Base-by-base conservation (phyloP, 2,329 filamentous ascomycete species). In the Sclerotinia minor region DNA sequence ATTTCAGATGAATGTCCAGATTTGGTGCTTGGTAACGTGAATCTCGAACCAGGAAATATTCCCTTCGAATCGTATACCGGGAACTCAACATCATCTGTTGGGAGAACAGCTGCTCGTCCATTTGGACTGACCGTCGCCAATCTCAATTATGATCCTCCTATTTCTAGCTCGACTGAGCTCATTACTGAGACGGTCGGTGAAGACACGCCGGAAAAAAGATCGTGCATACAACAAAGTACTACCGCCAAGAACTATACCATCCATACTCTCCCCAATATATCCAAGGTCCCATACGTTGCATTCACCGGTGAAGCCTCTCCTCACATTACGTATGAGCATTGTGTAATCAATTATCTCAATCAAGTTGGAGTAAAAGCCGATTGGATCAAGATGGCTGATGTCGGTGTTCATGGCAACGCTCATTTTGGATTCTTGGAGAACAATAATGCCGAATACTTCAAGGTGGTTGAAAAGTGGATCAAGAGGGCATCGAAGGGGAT, bases 251-350 rank as follows among this genome's bases (percentile, higher is more conserved):
- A 64, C 38, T 26, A 32, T 19, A 64, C 41, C 50, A 64, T 67
- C 26, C 65, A 67, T 19, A 67, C 58, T 29, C 65, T 72, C 0
- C 65, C 69, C 3, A 76, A 76, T 29, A 69, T 77, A 26, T 72
- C 74, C 5, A 71, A 70, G 29, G 76, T 75, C 44, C 76, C 77
- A 5, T 76, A 76, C 29, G 70, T 78, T 17, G 72, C 72, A 24
- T 71, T 78, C 38, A 77, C 76, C 3, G 73, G 75, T 29, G 73
- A 77, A 64, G 76, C 76, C 2, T 73, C 72, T 53, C 72, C 72
- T 17, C 75, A 78, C 64, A 72, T 73, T 38, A 75, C 76, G 3
- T 77, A 77, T 64, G 76, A 77, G 63, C 73, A 78, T 54, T 79
- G 77, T 67, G 68, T 76, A 2, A 69, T 78, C 24, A 65, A 70